These are phyloP conservation scores for Penicillium maclennaniae DNA, from an alignment of 495 filamentous ascomycete species.

Conservation along the genomic window DNA sequence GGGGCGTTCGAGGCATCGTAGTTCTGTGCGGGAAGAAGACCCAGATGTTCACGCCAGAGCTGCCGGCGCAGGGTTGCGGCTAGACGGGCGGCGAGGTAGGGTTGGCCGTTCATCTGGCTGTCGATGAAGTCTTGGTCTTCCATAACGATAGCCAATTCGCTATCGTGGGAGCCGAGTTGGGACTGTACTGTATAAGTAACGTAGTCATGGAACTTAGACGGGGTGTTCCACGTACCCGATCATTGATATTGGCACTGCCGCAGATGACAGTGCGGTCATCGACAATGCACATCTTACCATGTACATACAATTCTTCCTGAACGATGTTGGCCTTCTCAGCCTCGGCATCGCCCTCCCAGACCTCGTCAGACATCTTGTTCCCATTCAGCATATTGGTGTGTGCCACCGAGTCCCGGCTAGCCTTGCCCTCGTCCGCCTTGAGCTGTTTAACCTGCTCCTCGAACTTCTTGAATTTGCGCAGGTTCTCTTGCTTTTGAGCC, in stretches of 20 bases:
- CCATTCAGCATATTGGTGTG: conserved; percentile 75
- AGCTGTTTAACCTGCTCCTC: conserved; percentile 50
- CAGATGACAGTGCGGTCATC: conserved; percentile 81
- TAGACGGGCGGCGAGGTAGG: conserved; percentile 69
- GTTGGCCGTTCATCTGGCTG: conserved; percentile 72
- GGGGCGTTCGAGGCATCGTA: conserved; percentile 67
- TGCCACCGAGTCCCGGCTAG: conserved; percentile 66
- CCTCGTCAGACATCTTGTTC: conserved; percentile 61
- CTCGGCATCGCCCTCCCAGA: conserved; percentile 66
- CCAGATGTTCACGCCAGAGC: conserved; percentile 91
- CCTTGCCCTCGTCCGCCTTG: conserved; percentile 32
- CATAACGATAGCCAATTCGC: conserved; percentile 88
- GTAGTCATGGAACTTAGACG: background rate
- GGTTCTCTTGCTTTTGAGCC: conserved; percentile 35
- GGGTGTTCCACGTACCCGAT: conserved; percentile 51
- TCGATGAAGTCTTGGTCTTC: conserved; percentile 72
- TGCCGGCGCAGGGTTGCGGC: conserved; percentile 78
- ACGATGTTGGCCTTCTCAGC: conserved; percentile 81
- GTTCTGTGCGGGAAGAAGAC: conserved; percentile 69
- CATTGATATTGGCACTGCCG: conserved; percentile 89
- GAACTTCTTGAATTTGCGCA: conserved; percentile 60
- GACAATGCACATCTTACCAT: conserved; percentile 82
- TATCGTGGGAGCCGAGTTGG: conserved; percentile 85
- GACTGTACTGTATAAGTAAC: conserved; percentile 40
- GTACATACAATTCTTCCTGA: conserved; percentile 92